A percentile compares a stretch with the other conserved stretches of the same genome.
Evolutionary conservation across 768 basidiomycete genomes (phyloP).

Genomic region (Baorangia bicolor): DNA sequence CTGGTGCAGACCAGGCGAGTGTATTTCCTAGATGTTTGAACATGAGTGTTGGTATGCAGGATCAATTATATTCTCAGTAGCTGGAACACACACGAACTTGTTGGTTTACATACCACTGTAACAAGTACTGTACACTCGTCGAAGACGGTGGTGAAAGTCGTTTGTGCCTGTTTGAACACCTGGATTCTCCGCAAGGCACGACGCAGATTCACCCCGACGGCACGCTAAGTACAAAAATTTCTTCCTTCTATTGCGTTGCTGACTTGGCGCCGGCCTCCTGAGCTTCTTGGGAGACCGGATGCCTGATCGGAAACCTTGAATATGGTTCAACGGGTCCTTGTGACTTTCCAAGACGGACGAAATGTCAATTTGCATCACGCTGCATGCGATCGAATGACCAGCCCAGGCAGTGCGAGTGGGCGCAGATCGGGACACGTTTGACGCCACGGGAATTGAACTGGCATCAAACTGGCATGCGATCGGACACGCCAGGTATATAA

Average conservation of each 20-base stretch:
- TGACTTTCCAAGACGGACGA: background rate
- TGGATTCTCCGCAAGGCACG: background rate
- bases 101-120: background rate
- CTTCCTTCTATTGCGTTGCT: background rate
- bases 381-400: slow-evolving; percentile 1
- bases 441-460: slow-evolving; percentile 2
- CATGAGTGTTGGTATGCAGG: background rate
- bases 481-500: slow-evolving; percentile 12
- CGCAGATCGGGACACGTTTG: slow-evolving; percentile 19
- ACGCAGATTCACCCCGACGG: background rate
- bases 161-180: background rate
- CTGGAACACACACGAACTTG: background rate
- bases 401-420: slow-evolving; percentile 17
- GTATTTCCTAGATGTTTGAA: background rate
- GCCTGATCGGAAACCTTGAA: background rate
- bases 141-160: background rate
- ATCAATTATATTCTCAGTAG: background rate
- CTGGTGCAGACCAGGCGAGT: slow-evolving; percentile 8
- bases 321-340: background rate
- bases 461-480: slow-evolving; percentile 16
- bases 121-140: background rate
- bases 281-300: background rate
- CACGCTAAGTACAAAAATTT: background rate
- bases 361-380: background rate
- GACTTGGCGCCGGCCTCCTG: background rate